Evolutionary conservation across 129 eudicot genomes (phyloP).

Genomic region (Dittrichia graveolens): DNA sequence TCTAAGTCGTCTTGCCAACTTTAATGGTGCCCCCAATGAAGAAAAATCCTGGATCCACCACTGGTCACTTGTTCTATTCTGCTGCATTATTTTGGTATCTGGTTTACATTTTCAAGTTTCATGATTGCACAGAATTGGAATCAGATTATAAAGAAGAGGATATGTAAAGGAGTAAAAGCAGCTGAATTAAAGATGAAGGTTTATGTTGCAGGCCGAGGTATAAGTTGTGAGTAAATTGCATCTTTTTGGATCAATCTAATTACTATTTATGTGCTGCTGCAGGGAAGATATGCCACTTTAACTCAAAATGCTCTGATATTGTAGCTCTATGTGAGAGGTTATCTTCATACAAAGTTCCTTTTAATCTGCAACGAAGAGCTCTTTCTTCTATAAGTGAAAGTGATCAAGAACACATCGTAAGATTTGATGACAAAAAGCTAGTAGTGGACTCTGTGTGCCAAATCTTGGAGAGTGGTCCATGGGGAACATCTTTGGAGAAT

Average conservation of each 20-base stretch:
- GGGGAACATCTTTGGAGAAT: constrained; percentile 69
- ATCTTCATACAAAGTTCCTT: constrained; percentile 35
- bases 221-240: background rate
- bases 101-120: constrained; percentile 6
- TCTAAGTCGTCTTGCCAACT: too few relatives aligned
- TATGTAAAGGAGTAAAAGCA: constrained; percentile 35
- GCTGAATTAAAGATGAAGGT: constrained; percentile 38
- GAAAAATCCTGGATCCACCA: too few relatives aligned
- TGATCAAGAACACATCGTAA: constrained; percentile 39
- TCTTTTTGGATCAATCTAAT: background rate
- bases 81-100: constrained; percentile 1
- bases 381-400: constrained; percentile 29
- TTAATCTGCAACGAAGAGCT: constrained; percentile 24
- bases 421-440: constrained; percentile 39
- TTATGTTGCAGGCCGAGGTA: constrained; percentile 42
- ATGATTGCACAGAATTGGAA: constrained; percentile 15
- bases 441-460: constrained; percentile 57
- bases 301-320: constrained; percentile 24
- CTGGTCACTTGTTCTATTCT: background rate
- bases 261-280: constrained; percentile 25
- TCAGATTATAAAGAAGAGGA: constrained; percentile 20
- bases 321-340: constrained; percentile 31
- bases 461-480: constrained; percentile 67
- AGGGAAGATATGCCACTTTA: constrained; percentile 43
- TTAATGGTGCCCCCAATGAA: too few relatives aligned